These are phyloP conservation scores for Hypholoma fasciculare DNA, from an alignment of 768 basidiomycete species.

Conservation along the genomic window DNA sequence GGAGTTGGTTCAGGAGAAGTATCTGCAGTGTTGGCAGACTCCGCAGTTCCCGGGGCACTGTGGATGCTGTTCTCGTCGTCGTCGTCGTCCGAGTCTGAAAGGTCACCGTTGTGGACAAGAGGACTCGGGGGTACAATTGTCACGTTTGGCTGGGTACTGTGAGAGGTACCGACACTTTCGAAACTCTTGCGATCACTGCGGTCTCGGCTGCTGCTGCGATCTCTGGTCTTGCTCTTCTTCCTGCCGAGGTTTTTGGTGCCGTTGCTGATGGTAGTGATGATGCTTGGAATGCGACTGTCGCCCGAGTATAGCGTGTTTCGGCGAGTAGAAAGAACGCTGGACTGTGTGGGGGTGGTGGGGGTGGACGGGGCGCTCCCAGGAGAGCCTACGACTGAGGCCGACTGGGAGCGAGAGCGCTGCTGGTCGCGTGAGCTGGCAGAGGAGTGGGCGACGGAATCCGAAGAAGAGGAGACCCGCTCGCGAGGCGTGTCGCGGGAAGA, in stretches of 20 bases:
- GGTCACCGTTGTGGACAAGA: conserved; percentile 23
- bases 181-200: conserved; percentile 18
- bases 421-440: conserved; percentile 8
- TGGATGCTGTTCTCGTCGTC: conserved; percentile 13
- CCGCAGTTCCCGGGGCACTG: conserved; percentile 1
- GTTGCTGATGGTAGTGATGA: conserved; percentile 7
- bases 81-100: conserved; percentile 25
- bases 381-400: conserved; percentile 6
- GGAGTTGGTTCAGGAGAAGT: conserved; percentile 13
- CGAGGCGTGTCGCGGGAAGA: conserved; percentile 6
- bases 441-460: conserved; percentile 15
- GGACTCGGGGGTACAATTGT: conserved; percentile 49
- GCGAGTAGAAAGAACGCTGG: conserved; percentile 7
- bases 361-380: conserved; percentile 5
- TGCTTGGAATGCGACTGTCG: conserved; percentile 6
- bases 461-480: conserved; percentile 19
- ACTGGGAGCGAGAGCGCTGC: conserved; percentile 16
- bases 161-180: conserved; percentile 28
- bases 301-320: conserved; percentile 6
- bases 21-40: conserved; percentile 15
- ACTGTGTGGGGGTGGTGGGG: conserved; percentile 19
- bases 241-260: conserved; percentile 8
- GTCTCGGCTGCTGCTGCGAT: conserved; percentile 9
- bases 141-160: conserved; percentile 39
- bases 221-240: conserved; percentile 6